Percentiles rank a stretch among this genome's conserved stretches.
Conservation (phyloP, 2,329 filamentous ascomycete genomes). For the Diaporthe australafricana region DNA sequence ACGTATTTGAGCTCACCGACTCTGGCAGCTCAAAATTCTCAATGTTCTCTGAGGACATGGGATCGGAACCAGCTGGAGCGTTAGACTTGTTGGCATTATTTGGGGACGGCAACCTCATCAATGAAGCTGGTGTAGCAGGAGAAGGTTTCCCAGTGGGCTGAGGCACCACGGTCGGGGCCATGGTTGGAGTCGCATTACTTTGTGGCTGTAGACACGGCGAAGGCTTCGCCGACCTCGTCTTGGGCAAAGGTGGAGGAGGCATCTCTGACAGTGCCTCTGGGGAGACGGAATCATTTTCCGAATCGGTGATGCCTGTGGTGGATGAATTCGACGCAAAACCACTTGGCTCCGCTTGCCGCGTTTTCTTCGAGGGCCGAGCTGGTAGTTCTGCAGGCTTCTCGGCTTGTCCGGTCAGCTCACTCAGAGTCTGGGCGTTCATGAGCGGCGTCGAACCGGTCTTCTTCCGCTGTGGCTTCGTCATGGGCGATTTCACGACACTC, state of each 20-base stretch:
- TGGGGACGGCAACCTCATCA: conserved; percentile 80
- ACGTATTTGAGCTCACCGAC: conserved; percentile 64
- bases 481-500: conserved; percentile 76
- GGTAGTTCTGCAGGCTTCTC: conserved; percentile 51
- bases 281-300: conserved; percentile 73
- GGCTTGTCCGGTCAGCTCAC: conserved; percentile 57
- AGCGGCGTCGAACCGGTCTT: conserved; percentile 65
- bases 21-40: conserved; percentile 78
- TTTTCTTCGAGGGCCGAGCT: conserved; percentile 51
- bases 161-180: conserved; percentile 36
- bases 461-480: conserved; percentile 73
- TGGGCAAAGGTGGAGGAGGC: conserved; percentile 76
- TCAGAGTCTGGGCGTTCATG: conserved; percentile 66
- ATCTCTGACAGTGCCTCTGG: conserved; percentile 73
- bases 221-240: conserved; percentile 71
- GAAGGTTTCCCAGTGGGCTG: conserved; percentile 58
- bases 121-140: conserved; percentile 86
- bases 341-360: conserved; percentile 46
- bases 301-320: conserved; percentile 62
- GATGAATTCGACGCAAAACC: conserved; percentile 48
- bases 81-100: conserved; percentile 59
- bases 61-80: conserved; percentile 51
- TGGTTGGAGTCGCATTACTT: conserved; percentile 45
- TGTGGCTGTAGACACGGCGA: conserved; percentile 76
- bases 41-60: conserved; percentile 62